Evolutionary conservation across 2,329 filamentous ascomycete species (phyloP).

Genomic region (Neoarthrinium moseri): DNA sequence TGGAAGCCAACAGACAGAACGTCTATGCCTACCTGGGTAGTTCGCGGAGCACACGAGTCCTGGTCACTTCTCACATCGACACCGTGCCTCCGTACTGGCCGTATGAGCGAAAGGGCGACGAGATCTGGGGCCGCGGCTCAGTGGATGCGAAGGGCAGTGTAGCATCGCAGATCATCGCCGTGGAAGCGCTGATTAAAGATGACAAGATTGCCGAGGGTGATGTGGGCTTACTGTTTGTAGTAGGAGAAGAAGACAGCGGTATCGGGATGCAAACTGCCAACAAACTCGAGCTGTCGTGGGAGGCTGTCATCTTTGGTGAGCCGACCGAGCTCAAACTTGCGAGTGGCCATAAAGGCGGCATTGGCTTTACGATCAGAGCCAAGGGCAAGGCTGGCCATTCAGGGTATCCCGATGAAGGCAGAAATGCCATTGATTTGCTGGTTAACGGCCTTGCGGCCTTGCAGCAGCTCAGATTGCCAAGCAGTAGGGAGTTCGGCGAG

Average conservation of each 20-base stretch:
- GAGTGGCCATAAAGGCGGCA: conserved; percentile 69
- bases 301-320: conserved; percentile 70
- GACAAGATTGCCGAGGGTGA: conserved; percentile 35
- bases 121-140: conserved; percentile 9
- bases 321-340: conserved; percentile 71
- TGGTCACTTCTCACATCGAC: conserved; percentile 67
- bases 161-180: conserved; percentile 56
- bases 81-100: conserved; percentile 51
- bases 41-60: conserved; percentile 44
- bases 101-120: conserved; percentile 14
- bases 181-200: conserved; percentile 36
- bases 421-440: conserved; percentile 5
- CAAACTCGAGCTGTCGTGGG: conserved; percentile 47
- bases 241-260: conserved; percentile 68
- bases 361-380: conserved; percentile 56
- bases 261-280: conserved; percentile 61
- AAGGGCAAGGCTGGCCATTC: conserved; percentile 55
- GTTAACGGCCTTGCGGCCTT: background rate
- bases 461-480: background rate
- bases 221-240: conserved; percentile 48
- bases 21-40: conserved; percentile 58
- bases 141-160: conserved; percentile 25
- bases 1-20: conserved; percentile 42
- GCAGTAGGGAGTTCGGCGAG: conserved; percentile 2
- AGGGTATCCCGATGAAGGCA: conserved; percentile 7